These are phyloP conservation scores for Rhodotorula sp. DNA, from an alignment of 1,284 basidiomycete genomes.

Conservation along the genomic window DNA sequence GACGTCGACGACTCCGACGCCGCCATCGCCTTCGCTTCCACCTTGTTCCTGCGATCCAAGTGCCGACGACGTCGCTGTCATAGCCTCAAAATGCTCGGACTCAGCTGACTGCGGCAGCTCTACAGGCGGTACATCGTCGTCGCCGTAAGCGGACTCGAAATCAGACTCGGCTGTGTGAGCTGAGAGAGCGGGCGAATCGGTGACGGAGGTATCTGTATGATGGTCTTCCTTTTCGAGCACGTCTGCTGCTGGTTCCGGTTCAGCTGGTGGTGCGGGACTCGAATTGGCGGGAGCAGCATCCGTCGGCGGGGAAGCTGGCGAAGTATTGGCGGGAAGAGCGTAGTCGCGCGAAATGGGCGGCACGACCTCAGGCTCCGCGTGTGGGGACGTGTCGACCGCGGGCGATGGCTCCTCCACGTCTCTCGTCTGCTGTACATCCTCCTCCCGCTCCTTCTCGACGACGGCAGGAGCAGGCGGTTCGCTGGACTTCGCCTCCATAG, in stretches of 20 bases:
- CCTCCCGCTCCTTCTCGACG: not conserved
- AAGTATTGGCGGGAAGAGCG: too few species aligned
- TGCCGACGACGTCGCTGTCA: too few species aligned
- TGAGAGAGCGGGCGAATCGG: slow-evolving; percentile 1
- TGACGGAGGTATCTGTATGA: not conserved
- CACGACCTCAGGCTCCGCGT: not conserved
- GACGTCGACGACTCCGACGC: not conserved
- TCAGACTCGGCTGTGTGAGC: not conserved
- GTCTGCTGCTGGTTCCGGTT: too few species aligned
- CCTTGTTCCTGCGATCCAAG: too few species aligned
- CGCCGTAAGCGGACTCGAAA: not conserved
- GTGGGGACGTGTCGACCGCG: too few species aligned
- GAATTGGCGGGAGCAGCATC: not conserved
- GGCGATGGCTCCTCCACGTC: too few species aligned
- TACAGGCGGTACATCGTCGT: not conserved
- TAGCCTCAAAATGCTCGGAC: not conserved
- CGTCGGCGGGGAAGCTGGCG: not conserved
- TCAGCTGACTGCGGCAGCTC: not conserved
- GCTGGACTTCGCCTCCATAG: not conserved
- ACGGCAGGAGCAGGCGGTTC: not conserved
- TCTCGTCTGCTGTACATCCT: too few species aligned
- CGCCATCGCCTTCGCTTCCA: too few species aligned
- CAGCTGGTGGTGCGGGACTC: not conserved
- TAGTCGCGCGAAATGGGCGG: not conserved
- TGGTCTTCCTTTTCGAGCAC: too few species aligned